Percentiles rank a stretch among this genome's conserved stretches.
Conservation (phyloP, 768 basidiomycete genomes). For the Panus rudis region DNA sequence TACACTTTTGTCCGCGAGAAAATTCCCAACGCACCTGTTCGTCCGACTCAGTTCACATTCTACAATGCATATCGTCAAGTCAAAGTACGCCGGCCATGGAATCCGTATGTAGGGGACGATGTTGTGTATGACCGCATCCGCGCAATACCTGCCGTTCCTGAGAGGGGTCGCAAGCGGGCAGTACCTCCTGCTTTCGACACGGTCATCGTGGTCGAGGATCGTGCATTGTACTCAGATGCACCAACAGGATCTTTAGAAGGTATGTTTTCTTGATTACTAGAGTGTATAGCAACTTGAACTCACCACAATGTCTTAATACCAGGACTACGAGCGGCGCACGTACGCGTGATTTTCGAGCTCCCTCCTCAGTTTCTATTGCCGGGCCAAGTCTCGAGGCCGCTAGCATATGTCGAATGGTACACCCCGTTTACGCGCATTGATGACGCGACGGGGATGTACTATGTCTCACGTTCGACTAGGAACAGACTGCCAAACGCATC, state of each 20-base stretch:
- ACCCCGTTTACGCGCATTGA: slow-evolving; percentile 12
- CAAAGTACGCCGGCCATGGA: slow-evolving; percentile 2
- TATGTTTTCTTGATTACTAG: not conserved
- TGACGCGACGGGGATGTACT: not conserved
- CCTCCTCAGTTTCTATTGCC: slow-evolving; percentile 13
- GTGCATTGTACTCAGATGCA: not conserved
- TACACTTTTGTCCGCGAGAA: not conserved
- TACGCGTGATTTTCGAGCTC: slow-evolving; percentile 21
- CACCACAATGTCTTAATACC: slow-evolving; percentile 23
- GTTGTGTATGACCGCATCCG: not conserved
- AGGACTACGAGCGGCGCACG: slow-evolving; percentile 21
- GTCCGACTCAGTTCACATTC: not conserved
- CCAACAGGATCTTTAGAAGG: slow-evolving; percentile 1
- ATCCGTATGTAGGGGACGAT: not conserved
- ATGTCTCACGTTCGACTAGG: slow-evolving; percentile 2
- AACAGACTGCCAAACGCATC: not conserved
- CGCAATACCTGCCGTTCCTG: not conserved
- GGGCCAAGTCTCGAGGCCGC: slow-evolving; percentile 7
- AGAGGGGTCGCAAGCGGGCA: not conserved
- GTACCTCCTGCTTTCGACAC: not conserved
- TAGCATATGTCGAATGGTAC: slow-evolving; percentile 25
- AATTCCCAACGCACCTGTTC: not conserved
- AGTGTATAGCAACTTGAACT: not conserved
- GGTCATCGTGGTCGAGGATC: slow-evolving; percentile 2
- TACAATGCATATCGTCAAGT: slow-evolving; percentile 5